These are phyloP conservation scores for Luvunga scandens DNA, from an alignment of 345 rosid species.

Conservation along the genomic window DNA sequence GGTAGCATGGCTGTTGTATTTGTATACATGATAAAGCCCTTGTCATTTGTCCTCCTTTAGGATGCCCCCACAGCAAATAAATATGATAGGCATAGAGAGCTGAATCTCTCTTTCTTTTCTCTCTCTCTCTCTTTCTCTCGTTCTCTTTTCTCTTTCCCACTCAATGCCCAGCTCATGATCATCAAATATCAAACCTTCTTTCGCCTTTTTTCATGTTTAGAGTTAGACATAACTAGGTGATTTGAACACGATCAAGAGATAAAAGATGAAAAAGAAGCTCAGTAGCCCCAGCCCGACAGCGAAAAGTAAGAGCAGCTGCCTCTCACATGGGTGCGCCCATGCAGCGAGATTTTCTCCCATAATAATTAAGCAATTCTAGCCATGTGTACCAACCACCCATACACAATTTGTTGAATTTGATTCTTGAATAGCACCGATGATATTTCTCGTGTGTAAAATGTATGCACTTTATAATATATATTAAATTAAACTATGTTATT, in stretches of 20 bases:
- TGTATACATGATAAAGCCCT: neutral
- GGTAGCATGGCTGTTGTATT: conserved; percentile 7
- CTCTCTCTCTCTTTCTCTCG: neutral
- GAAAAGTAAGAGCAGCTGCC: neutral
- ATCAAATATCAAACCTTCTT: neutral
- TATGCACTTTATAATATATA: too few species aligned
- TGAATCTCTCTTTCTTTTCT: neutral
- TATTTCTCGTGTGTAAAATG: too few species aligned
- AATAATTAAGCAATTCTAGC: neutral
- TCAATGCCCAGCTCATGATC: neutral
- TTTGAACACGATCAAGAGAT: neutral
- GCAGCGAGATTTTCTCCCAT: neutral
- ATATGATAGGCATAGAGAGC: neutral
- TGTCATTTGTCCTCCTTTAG: conserved; percentile 7
- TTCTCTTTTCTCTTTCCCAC: neutral
- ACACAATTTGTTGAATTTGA: neutral
- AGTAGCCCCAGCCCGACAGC: neutral
- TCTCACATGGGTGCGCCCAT: conserved; percentile 6
- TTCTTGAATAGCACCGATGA: too few species aligned
- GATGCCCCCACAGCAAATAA: conserved; percentile 14
- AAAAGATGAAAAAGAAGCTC: neutral
- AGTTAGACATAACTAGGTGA: neutral
- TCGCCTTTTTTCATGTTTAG: neutral
- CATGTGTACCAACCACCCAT: neutral
- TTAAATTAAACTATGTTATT: too few species aligned